Evolutionary conservation across 2,329 filamentous ascomycete genomes (phyloP), one percentile per base, ranked within the genome.

Genomic region (Scedosporium apiospermum): DNA sequence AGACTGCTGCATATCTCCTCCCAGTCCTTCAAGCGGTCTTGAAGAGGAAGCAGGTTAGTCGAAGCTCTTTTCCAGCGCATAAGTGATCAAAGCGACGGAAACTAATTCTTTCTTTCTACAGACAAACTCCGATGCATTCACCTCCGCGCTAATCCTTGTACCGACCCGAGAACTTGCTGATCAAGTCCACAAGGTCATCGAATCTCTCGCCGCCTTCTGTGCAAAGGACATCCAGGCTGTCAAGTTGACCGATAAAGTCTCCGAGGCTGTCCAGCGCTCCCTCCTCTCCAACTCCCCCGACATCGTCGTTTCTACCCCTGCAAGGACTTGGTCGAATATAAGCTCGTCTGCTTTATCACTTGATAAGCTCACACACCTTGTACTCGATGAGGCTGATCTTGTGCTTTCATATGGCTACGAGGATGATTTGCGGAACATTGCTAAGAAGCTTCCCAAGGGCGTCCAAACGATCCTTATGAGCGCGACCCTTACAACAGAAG

Each of bases 371-470:
- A 83, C 85, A 38, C 87, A 92, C 66, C 77, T 98, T 16, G 90
- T 98, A 0, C 86, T 99, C 61, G 95, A 99, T 72, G 95, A 99
- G 77, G 93, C 93, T 2, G 95, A 99, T 71, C 76, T 99, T 65
- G 89, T 99, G 6, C 79, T 98, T 63, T 96, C 91, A 3, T 99
- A 98, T 71, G 95, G 93, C 58, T 96, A 97, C 72, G 88, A 93
- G 63, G 90, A 96, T 64, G 95, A 98, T 69, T 82, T 99, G 65
- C 85, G 92, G 69, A 88, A 85, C 67, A 81, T 99, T 41, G 82
- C 92, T 0, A 86, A 88, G 67, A 83, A 87, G 2, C 80, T 98
- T 23, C 93, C 93, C 0, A 90, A 90, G 71, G 90, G 90, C 1
- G 84, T 96, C 0, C 95, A 99, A 77, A 93, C 91, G 1, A 88